These are phyloP conservation scores for Solanum hybrid DNA, from an alignment of 305 asterid genomes.

Conservation along the genomic window DNA sequence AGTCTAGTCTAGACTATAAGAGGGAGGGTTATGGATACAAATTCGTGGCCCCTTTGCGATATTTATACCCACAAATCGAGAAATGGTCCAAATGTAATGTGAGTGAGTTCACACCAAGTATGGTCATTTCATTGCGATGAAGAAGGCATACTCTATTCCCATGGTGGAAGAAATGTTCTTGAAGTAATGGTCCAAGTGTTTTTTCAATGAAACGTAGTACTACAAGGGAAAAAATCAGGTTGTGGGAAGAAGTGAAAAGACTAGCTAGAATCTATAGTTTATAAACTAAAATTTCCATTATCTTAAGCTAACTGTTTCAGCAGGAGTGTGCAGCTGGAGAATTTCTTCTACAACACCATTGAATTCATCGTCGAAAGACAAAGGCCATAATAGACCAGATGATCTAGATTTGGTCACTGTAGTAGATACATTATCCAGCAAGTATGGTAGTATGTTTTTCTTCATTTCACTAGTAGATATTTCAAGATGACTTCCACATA, in stretches of 20 bases:
- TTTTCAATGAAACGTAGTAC: not conserved
- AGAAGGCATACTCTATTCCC: not conserved
- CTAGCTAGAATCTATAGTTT: not conserved
- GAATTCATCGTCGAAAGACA: not conserved
- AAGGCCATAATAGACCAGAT: not conserved
- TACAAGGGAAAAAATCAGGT: not conserved
- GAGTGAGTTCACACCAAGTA: not conserved
- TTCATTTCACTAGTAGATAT: slow-evolving; percentile 47
- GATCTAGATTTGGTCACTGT: not conserved
- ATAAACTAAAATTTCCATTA: not conserved
- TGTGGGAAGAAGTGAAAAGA: not conserved
- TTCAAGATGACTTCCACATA: slow-evolving; percentile 59
- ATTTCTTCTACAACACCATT: slow-evolving; percentile 17
- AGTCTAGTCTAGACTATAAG: not conserved
- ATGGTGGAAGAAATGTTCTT: not conserved
- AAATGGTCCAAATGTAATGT: not conserved
- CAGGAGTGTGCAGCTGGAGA: slow-evolving; percentile 22
- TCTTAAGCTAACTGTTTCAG: not conserved
- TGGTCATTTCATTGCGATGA: not conserved
- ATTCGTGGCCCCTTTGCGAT: not conserved
- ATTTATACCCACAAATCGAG: not conserved
- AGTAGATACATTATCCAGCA: slow-evolving; percentile 38
- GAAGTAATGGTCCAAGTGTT: not conserved
- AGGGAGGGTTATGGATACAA: not conserved
- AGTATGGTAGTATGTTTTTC: slow-evolving; percentile 58